phyloP scores from a whole-genome alignment of 306 rosid species.

The Cucumis hystrix region DNA sequence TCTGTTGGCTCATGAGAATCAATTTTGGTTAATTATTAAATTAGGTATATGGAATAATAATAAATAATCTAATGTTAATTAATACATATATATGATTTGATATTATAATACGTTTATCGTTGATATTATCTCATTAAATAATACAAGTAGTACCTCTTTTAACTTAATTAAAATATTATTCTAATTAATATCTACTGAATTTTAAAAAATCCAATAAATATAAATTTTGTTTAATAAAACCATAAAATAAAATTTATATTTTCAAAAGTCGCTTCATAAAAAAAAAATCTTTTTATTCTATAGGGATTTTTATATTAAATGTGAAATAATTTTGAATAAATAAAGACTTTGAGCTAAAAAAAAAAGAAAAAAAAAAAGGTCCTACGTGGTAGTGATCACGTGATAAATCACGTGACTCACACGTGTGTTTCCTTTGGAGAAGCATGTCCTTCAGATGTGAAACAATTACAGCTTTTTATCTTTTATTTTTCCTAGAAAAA shows the following conservation, averaged over 20 bases:
- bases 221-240: no score
- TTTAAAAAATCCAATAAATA: no score
- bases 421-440: background rate
- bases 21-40: background rate
- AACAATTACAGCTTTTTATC: background rate
- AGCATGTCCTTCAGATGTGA: background rate
- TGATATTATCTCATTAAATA: background rate
- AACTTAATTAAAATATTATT: background rate
- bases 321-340: no score
- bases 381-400: background rate
- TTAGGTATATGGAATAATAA: background rate
- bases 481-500: background rate
- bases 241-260: no score
- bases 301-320: no score
- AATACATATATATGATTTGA: background rate
- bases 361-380: background rate
- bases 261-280: no score
- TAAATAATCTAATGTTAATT: background rate
- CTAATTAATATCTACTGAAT: no score
- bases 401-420: background rate
- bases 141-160: background rate
- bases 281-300: no score
- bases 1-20: background rate
- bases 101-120: background rate
- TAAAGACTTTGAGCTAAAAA: no score